Base-by-base conservation (phyloP, 2,329 filamentous ascomycete genomes). In the Scedosporium minutisporum region DNA sequence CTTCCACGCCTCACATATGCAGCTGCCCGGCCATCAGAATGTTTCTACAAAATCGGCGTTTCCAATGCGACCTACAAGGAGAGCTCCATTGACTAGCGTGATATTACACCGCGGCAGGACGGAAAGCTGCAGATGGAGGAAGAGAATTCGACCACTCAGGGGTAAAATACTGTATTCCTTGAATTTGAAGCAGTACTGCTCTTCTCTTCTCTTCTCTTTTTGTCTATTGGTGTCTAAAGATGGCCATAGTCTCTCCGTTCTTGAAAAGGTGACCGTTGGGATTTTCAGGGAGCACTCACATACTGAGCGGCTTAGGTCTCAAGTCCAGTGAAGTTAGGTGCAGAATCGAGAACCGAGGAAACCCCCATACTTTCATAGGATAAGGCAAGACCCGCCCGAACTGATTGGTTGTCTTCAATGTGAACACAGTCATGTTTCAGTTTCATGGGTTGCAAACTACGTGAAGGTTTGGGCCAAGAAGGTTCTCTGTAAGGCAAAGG, bases 1-100 rank as follows among this genome's bases (percentile, higher is more conserved):
- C 44, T 53, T 38, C 59, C 25, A 55, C 59, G 59, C 59, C 18
- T 51, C 16, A 53, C 1, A 21, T 61, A 61, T 61, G 60, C 60
- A 61, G 48, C 60, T 61, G 57, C 60, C 60, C 60, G 29, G 12
- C 51, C 51, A n/a, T 16, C 51, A 23, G 48, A 23, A 9, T 16
- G 27, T 41, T 27, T 58, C 16, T 25, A 33, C 18, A 7, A 23
- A 55, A 14, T 29, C 51, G 51, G 23, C 12, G 51, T 55, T 55
- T 55, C 9, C 21, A 55, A 14, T 14, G 51, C 21, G 23, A 10
- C 6, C 51, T 23, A 23, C 51, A 10, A 3, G 18, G 51, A 7
- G 12, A 6, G 5, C 12, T 55, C 51, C 21, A 27, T 25, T 55
- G 6, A 55, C 18, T 55, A 23, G 51, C 21, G 51, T 23, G 21